Percentiles rank a stretch among this genome's conserved stretches.
phyloP scores from a whole-genome alignment of 2,329 filamentous ascomycete species.

The Davidsoniella australis region DNA sequence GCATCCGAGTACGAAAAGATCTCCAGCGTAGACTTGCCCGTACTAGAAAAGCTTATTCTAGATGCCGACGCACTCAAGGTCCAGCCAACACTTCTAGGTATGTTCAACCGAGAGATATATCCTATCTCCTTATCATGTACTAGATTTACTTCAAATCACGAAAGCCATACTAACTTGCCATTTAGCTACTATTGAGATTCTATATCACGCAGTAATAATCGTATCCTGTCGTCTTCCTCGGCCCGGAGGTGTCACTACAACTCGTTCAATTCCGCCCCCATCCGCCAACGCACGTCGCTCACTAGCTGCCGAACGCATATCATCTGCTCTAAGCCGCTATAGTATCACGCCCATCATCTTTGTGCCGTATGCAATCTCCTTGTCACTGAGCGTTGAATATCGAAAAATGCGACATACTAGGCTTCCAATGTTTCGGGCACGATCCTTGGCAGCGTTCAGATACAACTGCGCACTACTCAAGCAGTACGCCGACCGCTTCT shows the following conservation, averaged over 20 bases:
- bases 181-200: conserved; percentile 40
- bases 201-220: conserved; percentile 48
- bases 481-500: conserved; percentile 38
- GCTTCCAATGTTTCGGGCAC: conserved; percentile 38
- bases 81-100: conserved; percentile 32
- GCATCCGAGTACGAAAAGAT: conserved; percentile 26
- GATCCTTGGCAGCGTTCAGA: conserved; percentile 37
- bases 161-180: conserved; percentile 14
- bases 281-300: conserved; percentile 39
- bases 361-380: conserved; percentile 42
- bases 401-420: conserved; percentile 46
- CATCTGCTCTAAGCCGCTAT: conserved; percentile 34
- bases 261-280: conserved; percentile 27
- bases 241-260: conserved; percentile 23
- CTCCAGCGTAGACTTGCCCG: conserved; percentile 34
- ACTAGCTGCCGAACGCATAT: conserved; percentile 39
- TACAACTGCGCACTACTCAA: conserved; percentile 36
- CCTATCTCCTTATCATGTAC: not conserved
- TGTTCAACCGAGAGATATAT: conserved; percentile 12
- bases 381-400: conserved; percentile 44
- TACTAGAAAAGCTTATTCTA: conserved; percentile 40
- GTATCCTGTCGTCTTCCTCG: conserved; percentile 39
- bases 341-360: conserved; percentile 38
- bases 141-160: not conserved
- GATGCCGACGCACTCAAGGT: conserved; percentile 34